These are phyloP conservation scores for Pythium rhizo-oryzae DNA, from an alignment of 352 stramenopile genomes.

Conservation along the genomic window DNA sequence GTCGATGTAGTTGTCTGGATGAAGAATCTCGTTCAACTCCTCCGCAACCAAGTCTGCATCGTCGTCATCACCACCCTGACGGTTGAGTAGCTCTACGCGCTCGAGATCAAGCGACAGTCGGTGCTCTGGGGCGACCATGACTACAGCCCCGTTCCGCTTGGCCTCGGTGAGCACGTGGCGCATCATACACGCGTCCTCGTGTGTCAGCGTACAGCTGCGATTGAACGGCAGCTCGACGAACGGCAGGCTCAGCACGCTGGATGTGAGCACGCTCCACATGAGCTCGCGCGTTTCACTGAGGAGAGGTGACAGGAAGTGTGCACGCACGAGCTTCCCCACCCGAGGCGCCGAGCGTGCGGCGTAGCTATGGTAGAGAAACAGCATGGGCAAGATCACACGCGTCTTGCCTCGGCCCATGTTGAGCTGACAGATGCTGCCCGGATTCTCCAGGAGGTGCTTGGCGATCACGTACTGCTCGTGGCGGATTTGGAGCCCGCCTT, in stretches of 20 bases:
- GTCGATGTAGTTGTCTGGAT: conserved; percentile 61
- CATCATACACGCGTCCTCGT: conserved; percentile 34
- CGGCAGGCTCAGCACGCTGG: conserved; percentile 40
- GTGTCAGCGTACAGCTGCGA: conserved; percentile 47
- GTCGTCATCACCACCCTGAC: conserved; percentile 9
- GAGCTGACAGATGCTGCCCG: conserved; percentile 74
- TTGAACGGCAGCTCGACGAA: conserved; percentile 78
- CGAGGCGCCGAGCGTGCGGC: conserved; percentile 8
- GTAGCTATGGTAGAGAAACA: conserved; percentile 72
- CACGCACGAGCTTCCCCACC: conserved; percentile 37
- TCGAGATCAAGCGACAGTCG: conserved; percentile 90
- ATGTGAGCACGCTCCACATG: conserved; percentile 59
- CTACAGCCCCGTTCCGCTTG: conserved; percentile 41
- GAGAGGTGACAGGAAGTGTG: conserved; percentile 64
- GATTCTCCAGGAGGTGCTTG: conserved; percentile 68
- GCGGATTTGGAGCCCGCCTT: conserved; percentile 78
- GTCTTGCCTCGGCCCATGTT: conserved; percentile 92
- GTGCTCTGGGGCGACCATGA: conserved; percentile 87
- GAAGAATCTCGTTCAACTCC: conserved; percentile 47
- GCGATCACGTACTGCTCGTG: conserved; percentile 81
- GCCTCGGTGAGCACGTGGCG: conserved; percentile 40
- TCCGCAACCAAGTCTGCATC: conserved; percentile 5
- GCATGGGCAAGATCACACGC: conserved; percentile 88
- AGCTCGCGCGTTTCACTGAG: conserved; percentile 70
- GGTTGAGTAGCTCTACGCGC: conserved; percentile 41